Percentiles rank a stretch among this genome's conserved stretches.
These are phyloP conservation scores for Tulasnella sp. DNA, from an alignment of 768 basidiomycete species.

Conservation along the genomic window DNA sequence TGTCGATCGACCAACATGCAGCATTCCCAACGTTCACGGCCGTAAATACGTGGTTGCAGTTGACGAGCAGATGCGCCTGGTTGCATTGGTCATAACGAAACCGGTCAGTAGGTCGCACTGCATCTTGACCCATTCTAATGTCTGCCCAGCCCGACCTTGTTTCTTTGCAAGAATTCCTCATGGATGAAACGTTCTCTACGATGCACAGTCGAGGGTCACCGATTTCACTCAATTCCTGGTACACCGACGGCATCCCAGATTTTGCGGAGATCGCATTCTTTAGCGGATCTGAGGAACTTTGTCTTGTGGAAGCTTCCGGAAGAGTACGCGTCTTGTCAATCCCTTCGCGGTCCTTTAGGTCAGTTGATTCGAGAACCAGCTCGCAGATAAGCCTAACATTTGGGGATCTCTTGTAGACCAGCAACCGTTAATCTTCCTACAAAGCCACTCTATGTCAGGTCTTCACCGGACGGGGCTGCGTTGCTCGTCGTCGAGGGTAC, in stretches of 20 bases:
- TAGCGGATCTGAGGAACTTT: conserved; percentile 56
- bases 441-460: conserved; percentile 47
- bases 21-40: conserved; percentile 39
- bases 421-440: conserved; percentile 49
- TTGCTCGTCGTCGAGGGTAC: conserved; percentile 45
- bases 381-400: neutral
- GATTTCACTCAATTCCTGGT: conserved; percentile 53
- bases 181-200: conserved; percentile 50
- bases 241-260: conserved; percentile 39
- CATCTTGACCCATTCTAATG: neutral
- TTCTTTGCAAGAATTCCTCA: conserved; percentile 43
- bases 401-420: conserved; percentile 45
- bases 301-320: conserved; percentile 52
- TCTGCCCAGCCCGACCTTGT: neutral
- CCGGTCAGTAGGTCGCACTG: neutral
- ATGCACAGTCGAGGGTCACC: conserved; percentile 50
- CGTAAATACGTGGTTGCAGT: conserved; percentile 54
- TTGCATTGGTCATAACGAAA: conserved; percentile 42
- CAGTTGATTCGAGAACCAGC: conserved; percentile 30
- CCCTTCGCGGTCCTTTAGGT: conserved; percentile 60
- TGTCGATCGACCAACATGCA: neutral
- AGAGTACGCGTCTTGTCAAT: conserved; percentile 59
- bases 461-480: conserved; percentile 62
- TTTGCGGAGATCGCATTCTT: conserved; percentile 53
- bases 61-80: conserved; percentile 56